These are phyloP conservation scores for Aspergillus baeticus DNA, from an alignment of 495 filamentous ascomycete species.

Conservation along the genomic window DNA sequence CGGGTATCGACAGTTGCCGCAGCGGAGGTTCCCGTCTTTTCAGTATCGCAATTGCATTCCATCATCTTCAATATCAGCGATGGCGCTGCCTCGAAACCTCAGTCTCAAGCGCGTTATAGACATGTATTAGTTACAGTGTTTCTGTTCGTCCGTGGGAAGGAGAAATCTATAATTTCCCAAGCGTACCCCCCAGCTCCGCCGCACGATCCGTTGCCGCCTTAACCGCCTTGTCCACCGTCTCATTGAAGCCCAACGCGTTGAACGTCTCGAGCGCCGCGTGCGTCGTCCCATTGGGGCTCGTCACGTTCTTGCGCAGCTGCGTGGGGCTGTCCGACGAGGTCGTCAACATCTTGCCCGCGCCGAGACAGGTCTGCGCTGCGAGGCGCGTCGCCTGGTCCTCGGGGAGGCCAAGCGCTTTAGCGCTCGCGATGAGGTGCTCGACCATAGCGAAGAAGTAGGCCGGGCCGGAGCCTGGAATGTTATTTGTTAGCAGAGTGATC, in stretches of 20 bases:
- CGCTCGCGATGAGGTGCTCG: conserved; percentile 39
- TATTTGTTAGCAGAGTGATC: too few species aligned
- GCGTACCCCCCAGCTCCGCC: conserved; percentile 32
- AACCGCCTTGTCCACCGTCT: conserved; percentile 39
- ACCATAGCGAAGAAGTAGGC: conserved; percentile 49
- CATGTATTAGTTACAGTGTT: neutral
- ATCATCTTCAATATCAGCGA: too few species aligned
- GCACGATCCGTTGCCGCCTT: conserved; percentile 36
- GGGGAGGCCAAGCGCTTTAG: conserved; percentile 35
- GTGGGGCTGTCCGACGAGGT: conserved; percentile 34
- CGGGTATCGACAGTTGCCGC: too few species aligned
- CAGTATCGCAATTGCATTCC: too few species aligned
- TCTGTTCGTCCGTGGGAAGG: too few species aligned
- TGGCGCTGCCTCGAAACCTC: too few species aligned
- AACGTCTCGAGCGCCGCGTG: conserved; percentile 39
- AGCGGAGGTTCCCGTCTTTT: too few species aligned
- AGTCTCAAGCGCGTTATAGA: neutral
- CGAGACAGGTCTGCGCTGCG: conserved; percentile 42
- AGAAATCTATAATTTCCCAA: conserved; percentile 15
- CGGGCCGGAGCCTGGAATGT: conserved; percentile 36
- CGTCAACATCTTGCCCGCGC: conserved; percentile 42
- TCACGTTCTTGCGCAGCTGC: conserved; percentile 44
- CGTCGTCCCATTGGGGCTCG: conserved; percentile 44
- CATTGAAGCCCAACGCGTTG: conserved; percentile 32
- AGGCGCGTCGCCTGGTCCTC: conserved; percentile 41